Percentiles rank a stretch among this genome's conserved stretches.
These are phyloP conservation scores for Ambispora gerdemannii DNA, from an alignment of 192 early-diverging fungal species.

Conservation along the genomic window DNA sequence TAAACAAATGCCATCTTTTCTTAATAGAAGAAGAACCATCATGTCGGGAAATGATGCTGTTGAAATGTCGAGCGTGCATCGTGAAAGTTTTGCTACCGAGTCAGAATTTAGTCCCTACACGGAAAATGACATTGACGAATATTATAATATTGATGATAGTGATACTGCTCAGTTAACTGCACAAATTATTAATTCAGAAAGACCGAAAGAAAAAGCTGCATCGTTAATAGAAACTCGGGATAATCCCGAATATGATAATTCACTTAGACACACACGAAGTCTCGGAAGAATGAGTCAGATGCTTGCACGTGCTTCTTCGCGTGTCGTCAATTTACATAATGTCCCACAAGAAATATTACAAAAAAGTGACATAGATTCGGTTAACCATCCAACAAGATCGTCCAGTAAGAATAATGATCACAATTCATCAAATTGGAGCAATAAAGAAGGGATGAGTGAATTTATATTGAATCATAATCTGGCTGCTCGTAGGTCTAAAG, in stretches of 20 bases:
- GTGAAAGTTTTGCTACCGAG: conserved; percentile 13
- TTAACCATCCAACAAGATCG: not conserved
- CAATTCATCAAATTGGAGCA: not conserved
- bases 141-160: conserved; percentile 14
- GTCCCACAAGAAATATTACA: not conserved
- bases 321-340: conserved; percentile 26
- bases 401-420: not conserved
- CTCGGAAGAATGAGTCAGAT: conserved; percentile 18
- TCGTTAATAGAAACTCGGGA: not conserved
- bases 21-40: conserved; percentile 1
- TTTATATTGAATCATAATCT: not conserved
- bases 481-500: not conserved
- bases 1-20: conserved; percentile 7
- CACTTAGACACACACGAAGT: not conserved
- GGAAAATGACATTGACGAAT: not conserved
- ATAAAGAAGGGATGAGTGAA: not conserved
- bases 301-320: conserved; percentile 22
- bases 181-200: not conserved
- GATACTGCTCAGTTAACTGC: conserved; percentile 5
- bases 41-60: conserved; percentile 9
- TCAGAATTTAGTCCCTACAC: not conserved
- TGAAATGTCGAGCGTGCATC: conserved; percentile 19
- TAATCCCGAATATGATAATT: not conserved
- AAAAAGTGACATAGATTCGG: conserved; percentile 2
- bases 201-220: not conserved